Evolutionary conservation across 2,329 filamentous ascomycete species (phyloP).

Genomic region (Nemania sp.): DNA sequence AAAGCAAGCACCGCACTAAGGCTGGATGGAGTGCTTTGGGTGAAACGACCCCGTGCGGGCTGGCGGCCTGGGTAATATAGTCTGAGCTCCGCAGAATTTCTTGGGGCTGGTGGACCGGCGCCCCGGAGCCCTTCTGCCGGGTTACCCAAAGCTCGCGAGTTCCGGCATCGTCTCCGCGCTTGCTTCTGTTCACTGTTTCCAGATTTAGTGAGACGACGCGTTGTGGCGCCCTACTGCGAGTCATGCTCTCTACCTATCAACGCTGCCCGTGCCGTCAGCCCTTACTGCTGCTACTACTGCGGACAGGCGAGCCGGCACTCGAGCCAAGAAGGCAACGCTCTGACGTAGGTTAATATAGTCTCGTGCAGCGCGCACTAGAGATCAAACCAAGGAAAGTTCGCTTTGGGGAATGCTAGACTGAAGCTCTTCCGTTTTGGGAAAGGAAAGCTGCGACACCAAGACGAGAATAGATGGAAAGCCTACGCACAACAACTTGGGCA

Average conservation of each 20-base stretch:
- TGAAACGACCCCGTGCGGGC: too few relatives aligned
- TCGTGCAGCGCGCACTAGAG: too few relatives aligned
- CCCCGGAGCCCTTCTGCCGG: constrained; percentile 20
- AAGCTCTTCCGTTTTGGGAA: not conserved
- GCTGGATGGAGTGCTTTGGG: too few relatives aligned
- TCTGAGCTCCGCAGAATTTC: not conserved
- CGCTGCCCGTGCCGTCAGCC: too few relatives aligned
- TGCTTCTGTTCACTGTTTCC: constrained; percentile 3
- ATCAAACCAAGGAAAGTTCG: not conserved
- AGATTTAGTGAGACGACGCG: not conserved
- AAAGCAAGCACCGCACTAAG: too few relatives aligned
- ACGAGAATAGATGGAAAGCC: not conserved
- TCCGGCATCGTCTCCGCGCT: constrained; percentile 6
- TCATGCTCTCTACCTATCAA: too few relatives aligned
- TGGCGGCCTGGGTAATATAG: too few relatives aligned
- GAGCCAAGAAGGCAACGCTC: too few relatives aligned
- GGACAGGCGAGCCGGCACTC: constrained; percentile 5
- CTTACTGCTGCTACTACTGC: not conserved
- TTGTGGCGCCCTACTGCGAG: too few relatives aligned
- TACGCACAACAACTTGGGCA: not conserved
- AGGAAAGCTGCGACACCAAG: not conserved
- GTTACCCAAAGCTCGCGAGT: too few relatives aligned
- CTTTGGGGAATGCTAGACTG: not conserved
- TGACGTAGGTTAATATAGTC: too few relatives aligned
- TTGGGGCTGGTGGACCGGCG: not conserved